These are phyloP conservation scores for Asclepias syriaca DNA, from an alignment of 257 asterid species.

Conservation along the genomic window DNA sequence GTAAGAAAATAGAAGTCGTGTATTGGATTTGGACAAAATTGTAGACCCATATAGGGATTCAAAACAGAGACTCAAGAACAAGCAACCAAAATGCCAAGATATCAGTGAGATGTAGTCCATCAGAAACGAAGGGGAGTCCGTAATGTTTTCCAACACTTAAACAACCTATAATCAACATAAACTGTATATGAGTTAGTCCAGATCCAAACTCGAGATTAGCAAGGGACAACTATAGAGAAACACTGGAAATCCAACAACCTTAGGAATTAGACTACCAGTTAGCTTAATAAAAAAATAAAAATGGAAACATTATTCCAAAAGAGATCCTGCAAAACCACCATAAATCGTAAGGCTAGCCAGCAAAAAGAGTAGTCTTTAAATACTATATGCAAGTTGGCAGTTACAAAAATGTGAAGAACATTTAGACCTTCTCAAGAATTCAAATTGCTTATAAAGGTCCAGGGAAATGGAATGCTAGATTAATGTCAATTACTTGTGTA, in stretches of 20 bases:
- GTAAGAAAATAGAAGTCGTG: neutral
- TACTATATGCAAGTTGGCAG: neutral
- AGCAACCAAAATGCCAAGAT: neutral
- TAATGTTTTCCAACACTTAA: neutral
- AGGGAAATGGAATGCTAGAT: neutral
- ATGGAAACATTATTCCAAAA: neutral
- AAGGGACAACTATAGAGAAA: neutral
- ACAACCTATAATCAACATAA: neutral
- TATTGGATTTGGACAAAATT: constrained; percentile 9
- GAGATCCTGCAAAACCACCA: neutral
- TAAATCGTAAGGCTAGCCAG: neutral
- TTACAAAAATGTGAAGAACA: neutral
- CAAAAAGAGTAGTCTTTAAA: neutral
- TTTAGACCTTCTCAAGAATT: neutral
- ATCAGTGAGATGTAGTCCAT: neutral
- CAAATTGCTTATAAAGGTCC: neutral
- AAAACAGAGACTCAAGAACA: neutral
- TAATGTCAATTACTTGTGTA: neutral
- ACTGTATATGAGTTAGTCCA: neutral
- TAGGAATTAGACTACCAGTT: neutral
- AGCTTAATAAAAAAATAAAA: neutral
- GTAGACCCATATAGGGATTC: neutral
- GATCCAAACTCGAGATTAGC: neutral
- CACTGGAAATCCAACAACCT: neutral
- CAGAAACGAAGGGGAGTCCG: neutral